phyloP scores from a whole-genome alignment of 2,329 filamentous ascomycete species.

The Trichophyton schoenleinii region DNA sequence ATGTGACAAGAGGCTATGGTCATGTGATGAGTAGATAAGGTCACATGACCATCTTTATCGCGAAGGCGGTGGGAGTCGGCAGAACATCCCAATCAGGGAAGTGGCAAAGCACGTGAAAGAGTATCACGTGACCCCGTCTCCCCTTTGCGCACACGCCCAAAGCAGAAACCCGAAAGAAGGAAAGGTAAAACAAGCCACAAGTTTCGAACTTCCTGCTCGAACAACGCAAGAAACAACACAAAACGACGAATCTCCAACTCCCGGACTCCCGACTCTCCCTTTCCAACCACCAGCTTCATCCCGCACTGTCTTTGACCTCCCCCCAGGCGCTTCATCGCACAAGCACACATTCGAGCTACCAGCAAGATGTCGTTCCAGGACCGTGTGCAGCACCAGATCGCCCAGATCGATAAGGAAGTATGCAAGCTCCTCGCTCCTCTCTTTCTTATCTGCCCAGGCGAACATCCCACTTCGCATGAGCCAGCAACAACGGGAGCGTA shows the following conservation, averaged over 20 bases:
- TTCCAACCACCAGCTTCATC: too few species aligned
- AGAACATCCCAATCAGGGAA: not conserved
- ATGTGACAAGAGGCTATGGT: not conserved
- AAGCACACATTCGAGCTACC: not conserved
- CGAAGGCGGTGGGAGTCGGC: not conserved
- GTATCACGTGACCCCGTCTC: not conserved
- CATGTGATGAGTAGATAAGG: not conserved
- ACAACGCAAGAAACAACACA: too few species aligned
- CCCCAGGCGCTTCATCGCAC: not conserved
- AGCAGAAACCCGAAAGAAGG: not conserved
- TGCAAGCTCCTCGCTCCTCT: not conserved
- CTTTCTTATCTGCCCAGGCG: not conserved
- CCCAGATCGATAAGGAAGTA: conserved; percentile 58
- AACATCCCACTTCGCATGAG: not conserved
- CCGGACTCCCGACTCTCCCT: too few species aligned
- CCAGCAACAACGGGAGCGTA: too few species aligned
- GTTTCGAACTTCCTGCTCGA: not conserved
- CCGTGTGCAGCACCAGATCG: conserved; percentile 50
- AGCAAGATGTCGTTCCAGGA: conserved; percentile 40
- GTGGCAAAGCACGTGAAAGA: not conserved
- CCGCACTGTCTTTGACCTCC: too few species aligned
- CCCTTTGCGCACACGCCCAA: not conserved
- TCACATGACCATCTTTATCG: not conserved
- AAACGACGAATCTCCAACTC: too few species aligned
- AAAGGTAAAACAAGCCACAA: not conserved